These are phyloP conservation scores for Endocalyx cinctus DNA, from an alignment of 2,329 filamentous ascomycete species.

Conservation along the genomic window DNA sequence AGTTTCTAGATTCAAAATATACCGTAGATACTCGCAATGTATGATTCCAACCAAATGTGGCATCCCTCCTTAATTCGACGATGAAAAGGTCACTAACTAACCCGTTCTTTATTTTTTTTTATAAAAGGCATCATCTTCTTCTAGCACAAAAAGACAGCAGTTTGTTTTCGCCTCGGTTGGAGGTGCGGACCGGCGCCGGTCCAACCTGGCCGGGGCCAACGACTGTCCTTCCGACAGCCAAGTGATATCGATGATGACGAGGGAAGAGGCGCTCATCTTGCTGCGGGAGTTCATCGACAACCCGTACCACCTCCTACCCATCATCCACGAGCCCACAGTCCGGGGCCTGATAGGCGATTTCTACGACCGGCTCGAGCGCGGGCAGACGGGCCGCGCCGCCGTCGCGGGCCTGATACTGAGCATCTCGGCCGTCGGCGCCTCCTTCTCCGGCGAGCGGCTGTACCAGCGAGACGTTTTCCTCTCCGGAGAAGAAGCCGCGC, in stretches of 20 bases:
- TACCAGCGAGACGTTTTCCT: constrained; percentile 7
- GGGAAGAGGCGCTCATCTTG: constrained; percentile 20
- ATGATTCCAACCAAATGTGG: neutral
- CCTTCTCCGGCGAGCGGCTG: constrained; percentile 17
- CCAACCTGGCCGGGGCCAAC: too few species aligned
- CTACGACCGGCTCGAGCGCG: constrained; percentile 12
- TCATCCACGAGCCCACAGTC: constrained; percentile 21
- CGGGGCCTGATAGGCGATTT: constrained; percentile 12
- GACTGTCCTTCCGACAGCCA: neutral
- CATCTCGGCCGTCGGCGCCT: constrained; percentile 24
- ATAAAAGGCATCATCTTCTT: constrained; percentile 5
- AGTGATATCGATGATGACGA: constrained; percentile 14
- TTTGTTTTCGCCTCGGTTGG: neutral
- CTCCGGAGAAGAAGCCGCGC: constrained; percentile 13
- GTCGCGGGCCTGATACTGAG: constrained; percentile 21
- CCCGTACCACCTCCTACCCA: constrained; percentile 19
- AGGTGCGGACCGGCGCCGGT: too few species aligned
- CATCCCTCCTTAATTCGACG: neutral
- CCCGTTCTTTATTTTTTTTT: constrained; percentile 3
- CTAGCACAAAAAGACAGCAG: constrained; percentile 1
- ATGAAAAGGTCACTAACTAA: constrained; percentile 4
- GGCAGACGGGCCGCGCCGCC: constrained; percentile 10
- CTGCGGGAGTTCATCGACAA: constrained; percentile 23
- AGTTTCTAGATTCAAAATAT: constrained; percentile 12
- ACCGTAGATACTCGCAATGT: constrained; percentile 8